These are phyloP conservation scores for Trametes villosa DNA, from an alignment of 768 basidiomycete species.

Conservation along the genomic window DNA sequence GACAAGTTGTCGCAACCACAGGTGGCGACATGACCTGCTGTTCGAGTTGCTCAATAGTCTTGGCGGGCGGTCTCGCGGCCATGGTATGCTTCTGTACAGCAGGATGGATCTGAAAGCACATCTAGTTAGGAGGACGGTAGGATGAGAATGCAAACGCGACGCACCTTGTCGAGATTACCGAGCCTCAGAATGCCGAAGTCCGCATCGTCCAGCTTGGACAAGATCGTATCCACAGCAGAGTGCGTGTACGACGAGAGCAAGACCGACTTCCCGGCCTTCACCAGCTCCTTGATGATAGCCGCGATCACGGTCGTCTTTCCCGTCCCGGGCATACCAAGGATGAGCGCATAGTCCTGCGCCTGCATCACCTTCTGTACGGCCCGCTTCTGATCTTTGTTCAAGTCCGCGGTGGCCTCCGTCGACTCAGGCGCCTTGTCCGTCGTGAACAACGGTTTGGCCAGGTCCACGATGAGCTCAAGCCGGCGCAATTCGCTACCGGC, in stretches of 20 bases:
- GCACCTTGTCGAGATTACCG: slow-evolving; percentile 91
- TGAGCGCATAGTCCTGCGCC: slow-evolving; percentile 88
- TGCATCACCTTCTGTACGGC: slow-evolving; percentile 77
- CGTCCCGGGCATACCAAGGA: slow-evolving; percentile 98
- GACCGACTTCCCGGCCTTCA: slow-evolving; percentile 82
- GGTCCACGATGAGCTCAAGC: slow-evolving; percentile 81
- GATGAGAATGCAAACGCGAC: slow-evolving; percentile 8
- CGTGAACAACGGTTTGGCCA: slow-evolving; percentile 69
- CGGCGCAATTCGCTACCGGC: slow-evolving; percentile 70
- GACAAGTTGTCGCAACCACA: slow-evolving; percentile 94
- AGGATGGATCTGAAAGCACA: slow-evolving; percentile 70
- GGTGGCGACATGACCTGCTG: slow-evolving; percentile 83
- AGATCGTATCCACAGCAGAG: slow-evolving; percentile 97
- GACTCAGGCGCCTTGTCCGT: slow-evolving; percentile 28
- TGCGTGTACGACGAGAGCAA: slow-evolving; percentile 94
- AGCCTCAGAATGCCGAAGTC: slow-evolving; percentile 81
- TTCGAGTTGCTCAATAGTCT: slow-evolving; percentile 82
- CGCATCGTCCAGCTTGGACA: slow-evolving; percentile 72
- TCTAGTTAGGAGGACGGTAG: not conserved
- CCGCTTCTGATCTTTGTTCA: slow-evolving; percentile 73
- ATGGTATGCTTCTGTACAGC: slow-evolving; percentile 76
- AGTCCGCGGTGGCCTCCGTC: slow-evolving; percentile 27
- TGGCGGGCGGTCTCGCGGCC: slow-evolving; percentile 54
- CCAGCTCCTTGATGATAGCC: slow-evolving; percentile 80
- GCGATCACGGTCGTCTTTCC: slow-evolving; percentile 97